A percentile compares a stretch with the other conserved stretches of the same genome.
These are phyloP conservation scores for Suhomyces kunorum DNA, from an alignment of 1,139 yeast genomes.

Conservation along the genomic window DNA sequence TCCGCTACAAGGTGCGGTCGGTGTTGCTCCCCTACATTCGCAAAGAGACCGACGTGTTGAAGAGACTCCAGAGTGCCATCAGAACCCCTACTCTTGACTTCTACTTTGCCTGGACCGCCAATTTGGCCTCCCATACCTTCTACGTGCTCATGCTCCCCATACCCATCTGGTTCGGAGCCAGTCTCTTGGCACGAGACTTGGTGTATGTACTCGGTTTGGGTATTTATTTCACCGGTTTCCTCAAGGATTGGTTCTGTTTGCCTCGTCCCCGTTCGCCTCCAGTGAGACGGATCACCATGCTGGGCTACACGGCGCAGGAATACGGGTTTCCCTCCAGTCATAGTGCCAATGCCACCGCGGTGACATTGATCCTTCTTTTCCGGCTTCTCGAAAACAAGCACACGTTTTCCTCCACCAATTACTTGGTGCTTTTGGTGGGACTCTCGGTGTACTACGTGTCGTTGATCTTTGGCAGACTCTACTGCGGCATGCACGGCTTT, in stretches of 20 bases:
- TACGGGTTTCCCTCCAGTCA: constrained; percentile 96
- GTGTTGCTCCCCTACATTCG: constrained; percentile 60
- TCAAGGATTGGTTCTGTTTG: constrained; percentile 83
- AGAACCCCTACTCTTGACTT: constrained; percentile 61
- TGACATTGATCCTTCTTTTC: constrained; percentile 51
- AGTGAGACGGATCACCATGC: constrained; percentile 82
- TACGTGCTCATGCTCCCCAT: constrained; percentile 86
- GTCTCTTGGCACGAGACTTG: constrained; percentile 62
- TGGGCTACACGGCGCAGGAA: constrained; percentile 85
- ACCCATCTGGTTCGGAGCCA: constrained; percentile 81
- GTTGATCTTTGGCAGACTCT: constrained; percentile 76
- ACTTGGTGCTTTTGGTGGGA: constrained; percentile 16
- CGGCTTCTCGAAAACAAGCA: constrained; percentile 22
- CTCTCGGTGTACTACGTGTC: constrained; percentile 58
- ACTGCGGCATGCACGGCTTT: constrained; percentile 98
- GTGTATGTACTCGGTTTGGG: constrained; percentile 83
- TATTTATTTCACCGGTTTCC: constrained; percentile 71
- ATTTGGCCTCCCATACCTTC: constrained; percentile 90
- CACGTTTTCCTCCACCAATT: constrained; percentile 12
- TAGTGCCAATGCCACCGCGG: constrained; percentile 88
- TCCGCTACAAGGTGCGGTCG: constrained; percentile 60
- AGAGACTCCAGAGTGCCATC: constrained; percentile 53
- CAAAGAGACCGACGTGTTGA: constrained; percentile 64
- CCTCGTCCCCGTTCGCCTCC: constrained; percentile 97
- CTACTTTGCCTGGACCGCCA: constrained; percentile 88